These are phyloP conservation scores for Penicillium concentricum DNA, from an alignment of 2,329 filamentous ascomycete species.

Conservation along the genomic window DNA sequence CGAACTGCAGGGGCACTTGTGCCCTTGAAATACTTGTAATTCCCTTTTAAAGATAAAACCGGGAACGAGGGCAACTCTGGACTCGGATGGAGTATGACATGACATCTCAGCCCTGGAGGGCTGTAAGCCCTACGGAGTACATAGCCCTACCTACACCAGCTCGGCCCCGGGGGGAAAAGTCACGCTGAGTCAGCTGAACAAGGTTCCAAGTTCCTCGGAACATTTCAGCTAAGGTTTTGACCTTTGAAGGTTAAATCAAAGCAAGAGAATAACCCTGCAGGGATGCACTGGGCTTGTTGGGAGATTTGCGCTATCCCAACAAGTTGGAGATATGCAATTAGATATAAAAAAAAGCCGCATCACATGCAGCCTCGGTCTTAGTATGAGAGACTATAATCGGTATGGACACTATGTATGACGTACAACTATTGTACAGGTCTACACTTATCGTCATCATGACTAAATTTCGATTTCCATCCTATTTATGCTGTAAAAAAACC, in stretches of 20 bases:
- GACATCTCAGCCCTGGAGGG: no score
- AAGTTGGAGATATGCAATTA: constrained; percentile 1
- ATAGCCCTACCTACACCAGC: not conserved
- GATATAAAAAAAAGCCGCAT: not conserved
- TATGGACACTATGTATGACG: not conserved
- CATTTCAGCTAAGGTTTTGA: not conserved
- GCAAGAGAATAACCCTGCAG: not conserved
- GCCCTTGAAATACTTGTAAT: no score
- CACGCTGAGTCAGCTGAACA: not conserved
- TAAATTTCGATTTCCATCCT: not conserved
- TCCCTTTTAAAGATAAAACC: no score
- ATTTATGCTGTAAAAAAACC: not conserved
- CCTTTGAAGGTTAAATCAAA: not conserved
- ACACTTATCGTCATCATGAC: not conserved
- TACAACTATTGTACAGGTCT: not conserved
- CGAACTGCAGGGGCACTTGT: no score
- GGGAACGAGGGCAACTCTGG: no score
- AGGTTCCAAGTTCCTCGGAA: not conserved
- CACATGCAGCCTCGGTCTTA: constrained; percentile 25
- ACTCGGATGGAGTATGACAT: no score
- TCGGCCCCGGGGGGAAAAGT: not conserved
- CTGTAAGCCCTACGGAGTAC: no score
- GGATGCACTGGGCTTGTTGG: not conserved
- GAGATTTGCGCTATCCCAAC: constrained; percentile 13
- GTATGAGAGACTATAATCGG: not conserved